Conservation (phyloP, 2,329 filamentous ascomycete genomes). For the Spiromastix sp. region DNA sequence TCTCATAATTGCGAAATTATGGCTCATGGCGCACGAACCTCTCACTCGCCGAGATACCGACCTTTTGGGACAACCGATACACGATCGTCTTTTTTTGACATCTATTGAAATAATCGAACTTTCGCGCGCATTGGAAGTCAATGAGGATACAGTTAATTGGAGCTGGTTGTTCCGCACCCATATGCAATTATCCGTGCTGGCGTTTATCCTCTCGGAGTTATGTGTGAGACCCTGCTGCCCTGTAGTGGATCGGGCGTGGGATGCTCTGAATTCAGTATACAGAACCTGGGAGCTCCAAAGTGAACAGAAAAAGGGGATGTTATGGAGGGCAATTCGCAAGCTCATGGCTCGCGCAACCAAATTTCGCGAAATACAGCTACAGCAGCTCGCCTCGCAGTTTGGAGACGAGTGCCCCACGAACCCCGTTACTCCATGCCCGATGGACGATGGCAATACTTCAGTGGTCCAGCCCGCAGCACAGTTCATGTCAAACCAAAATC, state of each 20-base stretch:
- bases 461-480: too few species aligned
- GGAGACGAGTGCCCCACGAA: conserved; percentile 2
- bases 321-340: conserved; percentile 54
- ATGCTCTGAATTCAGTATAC: conserved; percentile 41
- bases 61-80: conserved; percentile 50
- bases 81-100: conserved; percentile 59
- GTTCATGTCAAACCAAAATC: too few species aligned
- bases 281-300: conserved; percentile 24
- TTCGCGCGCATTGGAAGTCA: conserved; percentile 53
- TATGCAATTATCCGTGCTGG: conserved; percentile 55
- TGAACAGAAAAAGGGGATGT: conserved; percentile 41
- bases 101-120: conserved; percentile 68
- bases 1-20: conserved; percentile 68
- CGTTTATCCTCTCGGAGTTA: conserved; percentile 51
- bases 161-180: conserved; percentile 56
- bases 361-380: conserved; percentile 41
- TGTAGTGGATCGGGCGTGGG: conserved; percentile 51
- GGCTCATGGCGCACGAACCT: conserved; percentile 66
- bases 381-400: conserved; percentile 17
- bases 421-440: background rate
- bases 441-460: background rate
- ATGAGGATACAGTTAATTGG: conserved; percentile 52
- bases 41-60: conserved; percentile 50
- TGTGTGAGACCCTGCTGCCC: conserved; percentile 47
- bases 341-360: conserved; percentile 49